Base-by-base conservation (phyloP, 768 basidiomycete species). In the Termitomyces sp. region DNA sequence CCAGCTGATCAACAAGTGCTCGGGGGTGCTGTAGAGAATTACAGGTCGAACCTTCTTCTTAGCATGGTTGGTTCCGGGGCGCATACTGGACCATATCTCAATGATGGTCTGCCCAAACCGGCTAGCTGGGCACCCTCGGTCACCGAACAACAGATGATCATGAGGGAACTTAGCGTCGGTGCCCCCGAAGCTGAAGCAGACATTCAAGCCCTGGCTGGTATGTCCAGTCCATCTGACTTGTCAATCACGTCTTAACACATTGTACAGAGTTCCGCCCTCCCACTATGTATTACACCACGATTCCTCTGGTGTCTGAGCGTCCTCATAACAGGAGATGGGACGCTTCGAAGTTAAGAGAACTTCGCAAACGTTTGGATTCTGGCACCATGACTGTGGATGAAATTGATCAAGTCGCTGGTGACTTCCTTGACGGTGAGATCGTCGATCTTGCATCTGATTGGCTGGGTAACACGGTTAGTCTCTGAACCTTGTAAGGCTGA, bases 391-490 rank as follows among this genome's bases (percentile, higher is more conserved):
- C 80, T 12, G 79, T 81, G 16, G 89, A 89, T 49, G 96, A 98
- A 70, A 85, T 95, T 52, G 95, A 99, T 67, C 85, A 86, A 66
- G 87, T 97, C 49, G 91, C 93, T 3, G 79, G 79, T 44, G 95
- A 98, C 65, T 86, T 98, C 69, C 77, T 98, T 58, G 94, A 98
- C 63, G 87, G 91, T 12, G 97, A 98, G 68, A 90, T 93, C 57
- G 94, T 96, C 13, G 93, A 95, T 68, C 82, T 99, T 54, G 88
- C 96, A 13, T 94, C 93, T 35, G 96, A 99, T 69, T 98, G 97
- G 88, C 88, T 99, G 60, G 97, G 97, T 44, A 99, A 99, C 66
- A 98, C 95, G 35, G 88, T 89, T 65, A 56, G 84, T 64, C 15
- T 35, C 32, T 56, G 1, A 16, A 25, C 27, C 16, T 15, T 43